Conservation (phyloP, 1,284 basidiomycete species). For the Rhodofomes roseus region DNA sequence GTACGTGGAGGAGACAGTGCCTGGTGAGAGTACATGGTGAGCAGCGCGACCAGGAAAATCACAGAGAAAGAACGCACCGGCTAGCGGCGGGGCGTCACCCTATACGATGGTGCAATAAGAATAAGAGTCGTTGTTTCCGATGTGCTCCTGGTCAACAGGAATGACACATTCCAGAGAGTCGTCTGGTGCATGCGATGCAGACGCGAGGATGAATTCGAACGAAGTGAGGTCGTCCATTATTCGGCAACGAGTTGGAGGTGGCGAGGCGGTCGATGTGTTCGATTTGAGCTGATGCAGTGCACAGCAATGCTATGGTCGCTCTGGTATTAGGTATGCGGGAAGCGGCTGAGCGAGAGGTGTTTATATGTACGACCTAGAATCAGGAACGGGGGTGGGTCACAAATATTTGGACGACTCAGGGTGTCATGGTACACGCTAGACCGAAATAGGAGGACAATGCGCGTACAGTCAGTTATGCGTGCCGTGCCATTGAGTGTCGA, state of each 20-base stretch:
- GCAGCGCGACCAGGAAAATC: background rate
- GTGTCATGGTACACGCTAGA: background rate
- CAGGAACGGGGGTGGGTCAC: background rate
- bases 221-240: constrained; percentile 6
- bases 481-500: background rate
- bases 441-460: background rate
- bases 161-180: background rate
- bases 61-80: background rate
- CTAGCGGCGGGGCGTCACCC: background rate
- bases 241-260: background rate
- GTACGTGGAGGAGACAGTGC: no score
- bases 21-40: no score
- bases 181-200: background rate
- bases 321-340: background rate
- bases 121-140: background rate
- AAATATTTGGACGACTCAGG: background rate
- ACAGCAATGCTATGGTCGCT: no score
- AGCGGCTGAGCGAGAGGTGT: background rate
- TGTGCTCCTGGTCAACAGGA: constrained; percentile 5
- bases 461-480: background rate
- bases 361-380: background rate
- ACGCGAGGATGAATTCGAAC: background rate
- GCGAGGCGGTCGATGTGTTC: background rate
- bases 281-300: background rate
- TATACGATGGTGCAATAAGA: constrained; percentile 12